phyloP scores from a whole-genome alignment of 2,329 filamentous ascomycete genomes.

The Arthrinium puccinioides region DNA sequence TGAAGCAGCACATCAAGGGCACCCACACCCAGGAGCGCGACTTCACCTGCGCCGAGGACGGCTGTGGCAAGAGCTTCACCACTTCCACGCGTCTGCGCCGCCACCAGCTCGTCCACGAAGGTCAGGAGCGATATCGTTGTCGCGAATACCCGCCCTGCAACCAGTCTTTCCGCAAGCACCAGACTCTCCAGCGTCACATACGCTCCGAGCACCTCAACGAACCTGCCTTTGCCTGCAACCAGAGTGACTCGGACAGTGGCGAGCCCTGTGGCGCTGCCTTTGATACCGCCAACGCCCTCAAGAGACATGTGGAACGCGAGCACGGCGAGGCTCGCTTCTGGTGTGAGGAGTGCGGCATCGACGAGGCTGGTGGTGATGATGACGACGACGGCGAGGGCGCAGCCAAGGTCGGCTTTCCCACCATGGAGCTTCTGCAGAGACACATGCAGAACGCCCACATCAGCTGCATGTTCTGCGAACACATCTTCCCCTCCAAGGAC shows the following conservation, averaged over 20 bases:
- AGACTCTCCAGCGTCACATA: slow-evolving; percentile 78
- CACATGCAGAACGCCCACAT: slow-evolving; percentile 71
- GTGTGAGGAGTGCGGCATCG: slow-evolving; percentile 69
- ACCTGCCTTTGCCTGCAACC: slow-evolving; percentile 63
- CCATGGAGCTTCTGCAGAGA: slow-evolving; percentile 60
- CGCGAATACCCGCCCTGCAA: slow-evolving; percentile 62
- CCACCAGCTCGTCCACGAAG: slow-evolving; percentile 72
- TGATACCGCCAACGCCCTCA: slow-evolving; percentile 63
- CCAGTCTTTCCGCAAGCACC: slow-evolving; percentile 78
- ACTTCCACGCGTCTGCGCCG: slow-evolving; percentile 71
- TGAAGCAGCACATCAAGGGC: slow-evolving; percentile 78
- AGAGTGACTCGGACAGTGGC: slow-evolving; percentile 22
- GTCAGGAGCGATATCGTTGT: slow-evolving; percentile 69
- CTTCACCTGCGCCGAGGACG: slow-evolving; percentile 63
- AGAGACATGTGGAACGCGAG: slow-evolving; percentile 60
- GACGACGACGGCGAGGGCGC: slow-evolving; percentile 30
- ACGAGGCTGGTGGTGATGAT: too few relatives aligned
- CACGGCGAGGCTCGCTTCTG: slow-evolving; percentile 67
- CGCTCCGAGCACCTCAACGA: slow-evolving; percentile 66
- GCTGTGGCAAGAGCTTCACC: slow-evolving; percentile 74
- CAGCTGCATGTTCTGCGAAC: slow-evolving; percentile 68
- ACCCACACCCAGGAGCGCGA: slow-evolving; percentile 66
- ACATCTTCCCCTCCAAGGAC: slow-evolving; percentile 57
- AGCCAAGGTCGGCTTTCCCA: slow-evolving; percentile 57
- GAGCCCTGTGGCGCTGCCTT: slow-evolving; percentile 59